Conservation (phyloP, 495 filamentous ascomycete genomes). For the Aspergillus kassunensis region DNA sequence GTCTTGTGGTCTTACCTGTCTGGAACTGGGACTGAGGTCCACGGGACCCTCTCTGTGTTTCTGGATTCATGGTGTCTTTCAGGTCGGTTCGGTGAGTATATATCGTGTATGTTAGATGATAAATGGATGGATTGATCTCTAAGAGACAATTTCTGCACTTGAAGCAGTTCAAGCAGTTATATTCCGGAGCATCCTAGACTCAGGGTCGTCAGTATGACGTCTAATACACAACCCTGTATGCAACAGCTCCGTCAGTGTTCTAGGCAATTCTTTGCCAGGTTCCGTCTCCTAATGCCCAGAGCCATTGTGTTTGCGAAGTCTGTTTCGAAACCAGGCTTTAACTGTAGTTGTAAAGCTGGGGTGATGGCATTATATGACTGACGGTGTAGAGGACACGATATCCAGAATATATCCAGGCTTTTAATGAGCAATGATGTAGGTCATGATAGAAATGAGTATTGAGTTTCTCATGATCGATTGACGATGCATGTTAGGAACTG, state of each 20-base stretch:
- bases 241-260: not conserved
- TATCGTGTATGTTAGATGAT: no score
- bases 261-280: not conserved
- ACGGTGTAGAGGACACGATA: no score
- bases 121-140: not conserved
- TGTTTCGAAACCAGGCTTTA: no score
- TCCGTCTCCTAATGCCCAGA: not conserved
- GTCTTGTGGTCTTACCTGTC: slow-evolving; percentile 7
- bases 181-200: not conserved
- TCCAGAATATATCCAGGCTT: no score
- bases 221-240: not conserved
- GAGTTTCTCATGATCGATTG: no score
- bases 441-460: no score
- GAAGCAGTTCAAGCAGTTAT: not conserved
- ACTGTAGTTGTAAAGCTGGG: no score
- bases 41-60: slow-evolving; percentile 4
- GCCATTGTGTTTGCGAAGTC: no score
- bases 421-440: no score
- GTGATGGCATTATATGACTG: no score
- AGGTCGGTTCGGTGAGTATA: no score
- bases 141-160: not conserved
- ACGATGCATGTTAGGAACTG: no score
- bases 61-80: slow-evolving; percentile 4
- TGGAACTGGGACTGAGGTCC: slow-evolving; percentile 15
- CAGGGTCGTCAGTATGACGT: slow-evolving; percentile 5